Evolutionary conservation across 495 filamentous ascomycete species (phyloP).

Genomic region (Glarea lozoyensis): DNA sequence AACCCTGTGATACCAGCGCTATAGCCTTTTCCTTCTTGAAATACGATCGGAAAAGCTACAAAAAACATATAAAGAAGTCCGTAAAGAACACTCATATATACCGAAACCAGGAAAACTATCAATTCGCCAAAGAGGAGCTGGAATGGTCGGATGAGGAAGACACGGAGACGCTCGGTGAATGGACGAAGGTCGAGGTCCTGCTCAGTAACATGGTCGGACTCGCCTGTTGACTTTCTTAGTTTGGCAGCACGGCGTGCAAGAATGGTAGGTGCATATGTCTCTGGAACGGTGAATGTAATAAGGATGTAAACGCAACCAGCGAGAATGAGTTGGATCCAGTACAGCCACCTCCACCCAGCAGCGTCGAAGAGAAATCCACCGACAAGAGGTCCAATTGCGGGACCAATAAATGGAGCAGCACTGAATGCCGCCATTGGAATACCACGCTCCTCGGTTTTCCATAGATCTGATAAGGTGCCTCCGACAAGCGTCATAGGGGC

Average conservation of each 20-base stretch:
- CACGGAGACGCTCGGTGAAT: slow-evolving; percentile 48
- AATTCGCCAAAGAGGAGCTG: slow-evolving; percentile 70
- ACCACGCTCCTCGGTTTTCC: slow-evolving; percentile 73
- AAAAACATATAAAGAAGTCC: slow-evolving; percentile 56
- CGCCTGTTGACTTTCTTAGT: slow-evolving; percentile 56
- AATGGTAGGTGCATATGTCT: slow-evolving; percentile 70
- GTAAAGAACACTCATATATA: slow-evolving; percentile 50
- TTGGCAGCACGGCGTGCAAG: slow-evolving; percentile 56
- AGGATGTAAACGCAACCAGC: slow-evolving; percentile 54
- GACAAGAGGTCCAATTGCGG: slow-evolving; percentile 62
- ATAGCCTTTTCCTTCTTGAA: slow-evolving; percentile 64
- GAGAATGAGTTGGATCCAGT: slow-evolving; percentile 74
- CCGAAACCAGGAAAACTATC: slow-evolving; percentile 66
- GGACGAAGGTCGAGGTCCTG: slow-evolving; percentile 62
- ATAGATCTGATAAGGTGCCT: slow-evolving; percentile 72
- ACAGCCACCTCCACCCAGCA: slow-evolving; percentile 74
- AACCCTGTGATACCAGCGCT: slow-evolving; percentile 62
- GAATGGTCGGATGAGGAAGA: slow-evolving; percentile 69
- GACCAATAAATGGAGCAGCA: slow-evolving; percentile 70
- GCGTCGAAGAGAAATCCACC: slow-evolving; percentile 67
- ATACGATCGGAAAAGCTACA: slow-evolving; percentile 73
- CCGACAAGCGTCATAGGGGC: slow-evolving; percentile 80
- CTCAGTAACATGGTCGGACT: slow-evolving; percentile 57
- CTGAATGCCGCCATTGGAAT: slow-evolving; percentile 83
- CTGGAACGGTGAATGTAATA: slow-evolving; percentile 72